Evolutionary conservation across 768 basidiomycete genomes (phyloP).

Genomic region (Cyathus striatus): DNA sequence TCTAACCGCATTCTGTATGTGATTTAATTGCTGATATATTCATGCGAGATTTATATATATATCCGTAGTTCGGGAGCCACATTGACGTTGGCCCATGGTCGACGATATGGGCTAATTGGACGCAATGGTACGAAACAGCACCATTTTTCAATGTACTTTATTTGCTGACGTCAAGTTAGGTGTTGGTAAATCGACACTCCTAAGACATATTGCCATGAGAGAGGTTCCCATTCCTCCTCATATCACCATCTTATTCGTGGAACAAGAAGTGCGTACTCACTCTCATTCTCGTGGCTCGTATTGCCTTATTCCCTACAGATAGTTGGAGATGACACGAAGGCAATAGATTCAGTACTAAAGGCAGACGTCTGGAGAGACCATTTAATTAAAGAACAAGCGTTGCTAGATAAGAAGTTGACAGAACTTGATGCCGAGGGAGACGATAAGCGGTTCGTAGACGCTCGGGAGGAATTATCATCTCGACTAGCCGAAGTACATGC

Average conservation of each 20-base stretch:
- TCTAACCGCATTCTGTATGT: constrained; percentile 87
- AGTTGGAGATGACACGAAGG: constrained; percentile 87
- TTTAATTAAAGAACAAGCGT: constrained; percentile 77
- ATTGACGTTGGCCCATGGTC: constrained; percentile 82
- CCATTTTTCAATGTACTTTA: constrained; percentile 1
- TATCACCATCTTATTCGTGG: constrained; percentile 96
- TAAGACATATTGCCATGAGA: constrained; percentile 91
- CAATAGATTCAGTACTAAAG: constrained; percentile 93
- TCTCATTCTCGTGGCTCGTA: neutral
- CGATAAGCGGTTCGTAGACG: constrained; percentile 77
- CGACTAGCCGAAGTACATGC: constrained; percentile 87
- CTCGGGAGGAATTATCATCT: constrained; percentile 77
- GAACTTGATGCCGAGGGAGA: constrained; percentile 72
- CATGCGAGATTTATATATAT: constrained; percentile 3
- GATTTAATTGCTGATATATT: neutral
- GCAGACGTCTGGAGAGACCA: constrained; percentile 99
- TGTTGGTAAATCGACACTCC: constrained; percentile 95
- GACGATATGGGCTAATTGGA: constrained; percentile 89
- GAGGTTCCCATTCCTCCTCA: constrained; percentile 92
- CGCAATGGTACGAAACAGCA: constrained; percentile 76
- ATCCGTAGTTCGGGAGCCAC: constrained; percentile 69
- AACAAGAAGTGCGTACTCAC: constrained; percentile 78
- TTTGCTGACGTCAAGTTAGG: constrained; percentile 28
- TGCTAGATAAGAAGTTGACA: constrained; percentile 67
- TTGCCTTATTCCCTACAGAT: constrained; percentile 42